Evolutionary conservation across 495 filamentous ascomycete genomes (phyloP).

Genomic region (Xylaria palmicola): DNA sequence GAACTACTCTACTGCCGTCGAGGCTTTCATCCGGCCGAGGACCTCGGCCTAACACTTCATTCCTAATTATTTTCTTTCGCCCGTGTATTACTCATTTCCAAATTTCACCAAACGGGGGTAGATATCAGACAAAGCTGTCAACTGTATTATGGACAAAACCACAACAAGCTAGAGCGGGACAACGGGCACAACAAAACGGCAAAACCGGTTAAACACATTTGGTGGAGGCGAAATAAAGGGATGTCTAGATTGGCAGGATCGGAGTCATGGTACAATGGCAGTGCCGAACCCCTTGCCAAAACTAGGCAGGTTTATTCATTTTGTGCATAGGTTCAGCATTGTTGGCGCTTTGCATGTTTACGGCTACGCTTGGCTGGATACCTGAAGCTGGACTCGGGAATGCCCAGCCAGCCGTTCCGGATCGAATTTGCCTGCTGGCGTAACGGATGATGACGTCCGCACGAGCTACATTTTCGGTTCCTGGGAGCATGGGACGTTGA

Average conservation of each 20-base stretch:
- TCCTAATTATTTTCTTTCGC: not conserved
- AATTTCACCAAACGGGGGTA: not conserved
- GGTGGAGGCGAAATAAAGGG: not conserved
- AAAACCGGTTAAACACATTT: not conserved
- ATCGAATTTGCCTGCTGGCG: not conserved
- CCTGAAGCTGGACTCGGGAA: conserved; percentile 1
- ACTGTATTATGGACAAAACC: not conserved
- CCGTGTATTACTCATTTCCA: not conserved
- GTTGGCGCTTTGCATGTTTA: not conserved
- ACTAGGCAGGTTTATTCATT: not conserved
- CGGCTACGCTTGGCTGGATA: not conserved
- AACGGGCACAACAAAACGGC: not conserved
- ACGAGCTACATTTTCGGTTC: not conserved
- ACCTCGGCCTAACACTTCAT: not conserved
- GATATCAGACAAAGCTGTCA: not conserved
- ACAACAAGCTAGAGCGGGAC: not conserved
- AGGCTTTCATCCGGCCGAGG: not conserved
- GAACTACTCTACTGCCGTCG: not conserved
- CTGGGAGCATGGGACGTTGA: not conserved
- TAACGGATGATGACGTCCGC: conserved; percentile 4
- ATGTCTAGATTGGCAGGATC: not conserved
- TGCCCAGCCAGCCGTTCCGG: not conserved
- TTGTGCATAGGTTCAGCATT: conserved; percentile 2
- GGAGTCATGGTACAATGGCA: not conserved
- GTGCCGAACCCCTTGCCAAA: not conserved